Evolutionary conservation across 108 stramenopile species (phyloP), one percentile per base, ranked within the genome.

Genomic region (Cyclotella distinguenda): DNA sequence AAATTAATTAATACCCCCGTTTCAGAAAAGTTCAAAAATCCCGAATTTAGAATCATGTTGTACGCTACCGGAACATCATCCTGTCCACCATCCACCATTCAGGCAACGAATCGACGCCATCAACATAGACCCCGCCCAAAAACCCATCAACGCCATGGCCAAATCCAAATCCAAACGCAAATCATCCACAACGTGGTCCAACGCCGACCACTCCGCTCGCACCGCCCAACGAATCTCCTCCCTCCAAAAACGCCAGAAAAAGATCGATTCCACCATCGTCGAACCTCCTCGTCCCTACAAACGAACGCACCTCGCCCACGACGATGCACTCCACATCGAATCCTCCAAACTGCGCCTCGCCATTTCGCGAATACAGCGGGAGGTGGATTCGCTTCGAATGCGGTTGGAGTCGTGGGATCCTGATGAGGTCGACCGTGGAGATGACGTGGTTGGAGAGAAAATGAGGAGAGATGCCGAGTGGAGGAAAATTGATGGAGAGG

Each of bases 381-480:
- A 82, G 54, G 35, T 89, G 2, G 75, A 77, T 36, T 54, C 58
- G 12, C 48, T 87, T 16, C 59, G 70, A 54, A 46, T 74, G 21
- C 73, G 88, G 25, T 59, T 94, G 39, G 66, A 84, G 60, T 16
- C 57, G 13, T 94, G 93, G 93, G 93, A 94, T 69, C 83, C 86
- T 13, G 68, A 79, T 9, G 84, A 74, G 43, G 34, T 50, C 32
- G 26, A 67, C 2, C 28, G 51, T 27, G 22, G 31, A 27, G 70
- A 72, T 49, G 60, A 74, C 1, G 72, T 83, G 60, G 40, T 77
- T 11, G 49, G 58, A 23, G 19, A 66, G 38, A 55, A 63, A 56
- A 66, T 69, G 62, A 60, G 77, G 58, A 40, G 48, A 56, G 44
- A 72, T 27, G 32, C 50, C 7, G 34, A 56, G 58, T 46, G 50